Evolutionary conservation across 768 basidiomycete species (phyloP).

Genomic region (Multifurca ochricompacta): DNA sequence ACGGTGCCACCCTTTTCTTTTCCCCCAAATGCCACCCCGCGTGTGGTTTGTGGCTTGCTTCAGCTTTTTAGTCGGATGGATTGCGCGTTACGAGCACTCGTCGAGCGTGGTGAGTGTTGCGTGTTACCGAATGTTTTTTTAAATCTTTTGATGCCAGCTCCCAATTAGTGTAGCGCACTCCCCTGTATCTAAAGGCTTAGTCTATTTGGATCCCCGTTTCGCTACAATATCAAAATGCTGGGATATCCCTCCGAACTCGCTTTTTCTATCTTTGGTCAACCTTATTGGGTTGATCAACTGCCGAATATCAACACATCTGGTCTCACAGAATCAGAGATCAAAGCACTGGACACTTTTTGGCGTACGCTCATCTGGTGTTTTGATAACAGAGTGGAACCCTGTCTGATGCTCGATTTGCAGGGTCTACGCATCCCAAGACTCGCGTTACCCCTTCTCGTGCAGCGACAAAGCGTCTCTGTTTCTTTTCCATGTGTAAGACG

Average conservation of each 20-base stretch:
- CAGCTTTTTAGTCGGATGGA: not conserved
- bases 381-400: not conserved
- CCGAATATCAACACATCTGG: not conserved
- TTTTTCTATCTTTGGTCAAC: not conserved
- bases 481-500: not conserved
- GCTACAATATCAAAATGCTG: not conserved
- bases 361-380: not conserved
- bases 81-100: not conserved
- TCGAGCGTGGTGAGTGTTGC: not conserved
- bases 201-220: no score
- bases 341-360: not conserved
- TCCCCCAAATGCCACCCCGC: not conserved
- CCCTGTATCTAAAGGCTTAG: no score
- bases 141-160: not conserved
- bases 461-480: not conserved
- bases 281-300: not conserved
- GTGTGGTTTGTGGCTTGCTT: not conserved
- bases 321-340: not conserved
- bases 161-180: no score
- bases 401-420: not conserved
- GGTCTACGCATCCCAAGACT: not conserved
- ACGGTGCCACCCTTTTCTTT: no score
- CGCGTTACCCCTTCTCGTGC: not conserved
- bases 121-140: not conserved
- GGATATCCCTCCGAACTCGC: not conserved